phyloP scores from a whole-genome alignment of 441 rosid species.

The Mallotus repandus region DNA sequence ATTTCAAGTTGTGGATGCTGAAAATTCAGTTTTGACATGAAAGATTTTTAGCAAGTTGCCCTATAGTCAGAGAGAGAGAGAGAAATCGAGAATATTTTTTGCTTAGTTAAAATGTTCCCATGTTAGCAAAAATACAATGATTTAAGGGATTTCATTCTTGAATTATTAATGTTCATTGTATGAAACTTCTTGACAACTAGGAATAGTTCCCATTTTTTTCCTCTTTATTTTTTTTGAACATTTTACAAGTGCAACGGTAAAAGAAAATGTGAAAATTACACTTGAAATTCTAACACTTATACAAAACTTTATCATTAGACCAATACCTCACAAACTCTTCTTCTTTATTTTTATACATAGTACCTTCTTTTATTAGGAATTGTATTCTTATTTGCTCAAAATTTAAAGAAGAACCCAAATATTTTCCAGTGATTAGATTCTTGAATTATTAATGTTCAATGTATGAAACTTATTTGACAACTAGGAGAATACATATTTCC shows the following conservation, averaged over 20 bases:
- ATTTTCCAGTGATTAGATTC: constrained; percentile 11
- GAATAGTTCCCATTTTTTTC: not conserved
- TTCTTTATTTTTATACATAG: too few species aligned
- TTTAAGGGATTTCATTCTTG: constrained; percentile 14
- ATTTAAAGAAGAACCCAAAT: too few species aligned
- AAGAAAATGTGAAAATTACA: too few species aligned
- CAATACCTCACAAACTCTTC: too few species aligned
- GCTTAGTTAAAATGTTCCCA: constrained; percentile 7
- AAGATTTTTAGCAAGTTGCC: not conserved
- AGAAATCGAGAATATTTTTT: constrained; percentile 6
- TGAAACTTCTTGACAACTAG: constrained; percentile 18
- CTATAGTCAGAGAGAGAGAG: constrained; percentile 14
- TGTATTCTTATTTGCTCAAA: too few species aligned
- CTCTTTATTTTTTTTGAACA: not conserved
- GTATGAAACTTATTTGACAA: constrained; percentile 19
- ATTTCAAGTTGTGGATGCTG: not conserved
- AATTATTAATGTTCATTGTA: constrained; percentile 15
- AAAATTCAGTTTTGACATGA: not conserved
- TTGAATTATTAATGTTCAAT: constrained; percentile 9
- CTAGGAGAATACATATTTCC: not conserved
- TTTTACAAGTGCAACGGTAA: too few species aligned
- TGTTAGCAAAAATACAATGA: not conserved
- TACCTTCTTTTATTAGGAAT: too few species aligned
- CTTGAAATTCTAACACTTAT: too few species aligned
- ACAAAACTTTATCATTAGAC: too few species aligned